A percentile compares a stretch with the other conserved stretches of the same genome.
phyloP scores from a whole-genome alignment of 2,329 filamentous ascomycete genomes.

The Nothophaeocryptopus gaeumannii region DNA sequence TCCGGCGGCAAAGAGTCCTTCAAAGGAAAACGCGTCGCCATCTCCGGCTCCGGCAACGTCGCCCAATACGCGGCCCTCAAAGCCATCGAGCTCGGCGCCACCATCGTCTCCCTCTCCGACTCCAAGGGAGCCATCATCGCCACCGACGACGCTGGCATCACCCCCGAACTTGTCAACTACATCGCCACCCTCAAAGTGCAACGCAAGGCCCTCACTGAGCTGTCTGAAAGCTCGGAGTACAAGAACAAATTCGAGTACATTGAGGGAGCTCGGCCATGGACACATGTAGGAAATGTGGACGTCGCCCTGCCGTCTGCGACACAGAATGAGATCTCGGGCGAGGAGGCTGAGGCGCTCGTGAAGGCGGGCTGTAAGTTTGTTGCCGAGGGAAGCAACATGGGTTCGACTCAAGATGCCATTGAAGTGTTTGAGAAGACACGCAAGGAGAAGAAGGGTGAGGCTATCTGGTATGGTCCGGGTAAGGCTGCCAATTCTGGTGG shows the following conservation, averaged over 20 bases:
- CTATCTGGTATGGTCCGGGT: constrained; percentile 90
- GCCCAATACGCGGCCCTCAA: constrained; percentile 97
- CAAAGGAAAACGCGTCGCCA: constrained; percentile 86
- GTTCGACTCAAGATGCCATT: constrained; percentile 93
- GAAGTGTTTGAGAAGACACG: constrained; percentile 83
- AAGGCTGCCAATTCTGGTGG: constrained; percentile 98
- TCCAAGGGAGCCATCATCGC: constrained; percentile 81
- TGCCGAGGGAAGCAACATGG: constrained; percentile 98
- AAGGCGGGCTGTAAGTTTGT: constrained; percentile 76
- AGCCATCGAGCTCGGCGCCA: constrained; percentile 91
- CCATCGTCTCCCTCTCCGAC: constrained; percentile 89
- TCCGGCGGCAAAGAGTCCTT: constrained; percentile 75
- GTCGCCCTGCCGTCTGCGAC: constrained; percentile 90
- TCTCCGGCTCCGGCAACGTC: constrained; percentile 96
- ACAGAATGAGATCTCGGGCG: constrained; percentile 93
- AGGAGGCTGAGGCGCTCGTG: constrained; percentile 82
- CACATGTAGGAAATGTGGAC: constrained; percentile 83
- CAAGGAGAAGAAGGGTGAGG: constrained; percentile 63
- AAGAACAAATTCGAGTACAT: constrained; percentile 77
- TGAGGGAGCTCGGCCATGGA: constrained; percentile 84
- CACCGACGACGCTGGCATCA: constrained; percentile 67
- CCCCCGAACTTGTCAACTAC: constrained; percentile 70
- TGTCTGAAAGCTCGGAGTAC: constrained; percentile 57
- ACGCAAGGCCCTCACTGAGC: constrained; percentile 75
- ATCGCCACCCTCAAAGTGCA: constrained; percentile 85